Base-by-base conservation (phyloP, 768 basidiomycete species). In the Tephrocybe sp. region DNA sequence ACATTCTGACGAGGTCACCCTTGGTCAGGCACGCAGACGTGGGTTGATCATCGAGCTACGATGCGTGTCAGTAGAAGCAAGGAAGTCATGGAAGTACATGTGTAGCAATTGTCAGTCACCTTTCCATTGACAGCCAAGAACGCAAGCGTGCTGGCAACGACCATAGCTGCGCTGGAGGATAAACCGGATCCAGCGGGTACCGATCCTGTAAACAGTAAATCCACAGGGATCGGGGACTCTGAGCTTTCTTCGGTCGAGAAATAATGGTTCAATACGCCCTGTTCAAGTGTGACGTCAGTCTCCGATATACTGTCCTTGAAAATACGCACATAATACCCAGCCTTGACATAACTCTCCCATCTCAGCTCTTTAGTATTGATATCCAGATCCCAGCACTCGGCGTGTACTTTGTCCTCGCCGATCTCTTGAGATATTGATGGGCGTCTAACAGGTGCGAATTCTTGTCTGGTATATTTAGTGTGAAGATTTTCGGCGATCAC, bases 281-380 rank as follows among this genome's bases (percentile, higher is more conserved):
- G n/a, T 13, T 9, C 1, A 13, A 34, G 86, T 85, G 24, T 22
- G 34, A 15, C 39, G n/a, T 8, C 10, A 11, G 23, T 16, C 1
- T 10, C 27, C 18, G 39, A 21, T 9, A 16, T 23, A n/a, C n/a
- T n/a, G n/a, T n/a, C n/a, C n/a, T n/a, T 34, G 27, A 25, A 46
- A 16, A 52, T 11, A 71, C 83, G 53, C 50, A 89, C 89, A 62
- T 86, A 87, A 59, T 89, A 91, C 15, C 86, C 88, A 1, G 88
- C 89, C 63, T 92, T 91, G 58, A 93, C 81, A 63, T 91, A 93
- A 60, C 86, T 91, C 61, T 90, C 88, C 91, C 91, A 93, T 42
- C 86, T 70, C 29, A 91, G 67, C 54, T 83, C 77, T 29, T 75
- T 71, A 27, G 77, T 84, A 59, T 86, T 77, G 53, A 91, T 91